Evolutionary conservation across 306 rosid genomes (phyloP).

Genomic region (Gastrolobium villosum): DNA sequence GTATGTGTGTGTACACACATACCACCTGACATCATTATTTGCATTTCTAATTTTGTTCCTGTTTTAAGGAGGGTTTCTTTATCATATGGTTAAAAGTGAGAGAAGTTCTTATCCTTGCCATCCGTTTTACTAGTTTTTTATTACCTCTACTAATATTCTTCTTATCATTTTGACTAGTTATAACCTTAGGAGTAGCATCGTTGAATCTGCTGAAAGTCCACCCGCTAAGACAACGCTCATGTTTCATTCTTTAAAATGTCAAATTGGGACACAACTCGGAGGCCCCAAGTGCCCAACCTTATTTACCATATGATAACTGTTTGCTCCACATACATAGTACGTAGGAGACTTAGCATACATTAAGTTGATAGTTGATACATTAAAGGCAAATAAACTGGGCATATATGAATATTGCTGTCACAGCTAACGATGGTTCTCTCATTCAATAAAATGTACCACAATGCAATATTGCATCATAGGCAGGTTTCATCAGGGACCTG

Average conservation of each 20-base stretch:
- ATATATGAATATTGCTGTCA: slow-evolving; percentile 2
- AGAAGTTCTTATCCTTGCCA: background rate
- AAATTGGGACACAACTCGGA: background rate
- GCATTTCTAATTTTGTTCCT: background rate
- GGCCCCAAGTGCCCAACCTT: background rate
- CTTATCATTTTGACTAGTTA: background rate
- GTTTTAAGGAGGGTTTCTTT: background rate
- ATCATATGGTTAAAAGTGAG: background rate
- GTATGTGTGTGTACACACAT: background rate
- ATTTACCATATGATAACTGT: background rate
- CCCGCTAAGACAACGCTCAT: background rate
- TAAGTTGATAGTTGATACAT: slow-evolving; percentile 11
- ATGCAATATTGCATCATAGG: background rate
- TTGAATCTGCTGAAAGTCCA: background rate
- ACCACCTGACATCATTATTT: background rate
- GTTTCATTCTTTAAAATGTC: slow-evolving; percentile 2
- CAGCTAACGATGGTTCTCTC: background rate
- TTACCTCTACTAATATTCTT: background rate
- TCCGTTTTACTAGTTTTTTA: background rate
- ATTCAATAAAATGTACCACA: slow-evolving; percentile 18
- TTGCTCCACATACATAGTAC: background rate
- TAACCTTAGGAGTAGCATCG: background rate
- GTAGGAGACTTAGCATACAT: slow-evolving; percentile 14
- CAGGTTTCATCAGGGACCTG: slow-evolving; percentile 32
- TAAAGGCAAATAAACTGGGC: background rate